phyloP scores from a whole-genome alignment of 1,284 basidiomycete species.

The Xerocomus cyaneibrunnescens region DNA sequence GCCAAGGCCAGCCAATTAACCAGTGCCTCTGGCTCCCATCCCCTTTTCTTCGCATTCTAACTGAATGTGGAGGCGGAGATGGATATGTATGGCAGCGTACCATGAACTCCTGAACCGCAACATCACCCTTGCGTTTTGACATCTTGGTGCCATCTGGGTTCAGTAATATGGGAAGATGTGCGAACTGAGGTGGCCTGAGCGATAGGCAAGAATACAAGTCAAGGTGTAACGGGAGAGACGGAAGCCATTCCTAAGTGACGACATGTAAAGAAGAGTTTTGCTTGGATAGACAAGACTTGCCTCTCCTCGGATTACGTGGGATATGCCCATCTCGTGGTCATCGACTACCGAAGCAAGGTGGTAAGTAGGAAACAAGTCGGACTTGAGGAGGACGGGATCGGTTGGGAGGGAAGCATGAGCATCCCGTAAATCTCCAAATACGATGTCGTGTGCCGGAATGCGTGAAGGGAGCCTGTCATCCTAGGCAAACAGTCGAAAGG shows the following conservation, averaged over 20 bases:
- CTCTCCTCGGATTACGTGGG: slow-evolving; percentile 94
- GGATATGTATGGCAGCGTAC: slow-evolving; percentile 42
- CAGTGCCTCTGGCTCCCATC: slow-evolving; percentile 89
- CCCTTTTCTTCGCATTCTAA: slow-evolving; percentile 50
- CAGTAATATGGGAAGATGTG: slow-evolving; percentile 87
- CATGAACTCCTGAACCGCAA: slow-evolving; percentile 83
- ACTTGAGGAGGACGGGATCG: slow-evolving; percentile 92
- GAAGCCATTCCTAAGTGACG: slow-evolving; percentile 83
- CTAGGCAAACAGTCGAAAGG: slow-evolving; percentile 36
- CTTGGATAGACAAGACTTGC: slow-evolving; percentile 40
- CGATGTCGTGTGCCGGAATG: slow-evolving; percentile 57
- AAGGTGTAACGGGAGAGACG: slow-evolving; percentile 91
- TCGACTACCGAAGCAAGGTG: slow-evolving; percentile 96
- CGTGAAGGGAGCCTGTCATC: slow-evolving; percentile 53
- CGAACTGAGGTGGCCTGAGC: slow-evolving; percentile 77
- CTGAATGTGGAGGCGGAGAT: neutral
- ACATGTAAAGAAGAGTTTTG: neutral
- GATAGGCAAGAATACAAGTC: slow-evolving; percentile 84
- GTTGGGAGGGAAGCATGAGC: slow-evolving; percentile 77
- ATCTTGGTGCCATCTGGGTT: slow-evolving; percentile 94
- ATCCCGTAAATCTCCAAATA: slow-evolving; percentile 77
- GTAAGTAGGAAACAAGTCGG: slow-evolving; percentile 93
- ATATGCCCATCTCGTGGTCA: slow-evolving; percentile 94
- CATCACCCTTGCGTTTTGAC: slow-evolving; percentile 91
- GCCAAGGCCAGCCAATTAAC: slow-evolving; percentile 93